These are phyloP conservation scores for Diaporthe destruens DNA, from an alignment of 2,329 filamentous ascomycete species.

Conservation along the genomic window DNA sequence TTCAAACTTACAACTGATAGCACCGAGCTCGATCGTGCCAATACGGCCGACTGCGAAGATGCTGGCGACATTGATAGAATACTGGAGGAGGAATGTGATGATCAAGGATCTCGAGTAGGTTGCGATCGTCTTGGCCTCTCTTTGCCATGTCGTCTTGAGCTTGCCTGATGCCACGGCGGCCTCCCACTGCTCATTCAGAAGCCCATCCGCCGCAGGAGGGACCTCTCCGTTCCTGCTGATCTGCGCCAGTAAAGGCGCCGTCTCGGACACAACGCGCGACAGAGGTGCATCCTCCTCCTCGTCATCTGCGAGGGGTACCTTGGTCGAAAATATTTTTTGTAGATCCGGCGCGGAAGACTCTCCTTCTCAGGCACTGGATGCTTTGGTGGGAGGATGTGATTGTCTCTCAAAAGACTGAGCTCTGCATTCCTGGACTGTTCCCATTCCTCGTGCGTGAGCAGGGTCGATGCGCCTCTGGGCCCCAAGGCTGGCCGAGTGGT, in stretches of 20 bases:
- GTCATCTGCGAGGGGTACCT: too few relatives aligned
- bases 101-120: constrained; percentile 79
- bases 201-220: too few relatives aligned
- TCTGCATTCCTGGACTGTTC: constrained; percentile 70
- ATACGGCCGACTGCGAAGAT: constrained; percentile 84
- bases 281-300: too few relatives aligned
- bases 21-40: constrained; percentile 77
- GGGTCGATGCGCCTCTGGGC: constrained; percentile 62
- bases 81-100: constrained; percentile 82
- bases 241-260: too few relatives aligned
- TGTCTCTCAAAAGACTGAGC: too few relatives aligned
- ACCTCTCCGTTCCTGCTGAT: too few relatives aligned
- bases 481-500: constrained; percentile 78
- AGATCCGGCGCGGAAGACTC: too few relatives aligned
- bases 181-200: constrained; percentile 82
- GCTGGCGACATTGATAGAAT: constrained; percentile 85
- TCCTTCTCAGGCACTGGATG: too few relatives aligned
- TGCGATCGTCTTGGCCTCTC: constrained; percentile 85
- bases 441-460: constrained; percentile 67
- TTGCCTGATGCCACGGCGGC: constrained; percentile 84
- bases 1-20: constrained; percentile 64
- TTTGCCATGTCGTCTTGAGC: constrained; percentile 91
- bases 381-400: too few relatives aligned
- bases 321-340: too few relatives aligned
- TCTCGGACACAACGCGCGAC: too few relatives aligned